A percentile compares a stretch with the other conserved stretches of the same genome.
Evolutionary conservation across 257 asterid species (phyloP).

Genomic region (Phtheirospermum japonicum): DNA sequence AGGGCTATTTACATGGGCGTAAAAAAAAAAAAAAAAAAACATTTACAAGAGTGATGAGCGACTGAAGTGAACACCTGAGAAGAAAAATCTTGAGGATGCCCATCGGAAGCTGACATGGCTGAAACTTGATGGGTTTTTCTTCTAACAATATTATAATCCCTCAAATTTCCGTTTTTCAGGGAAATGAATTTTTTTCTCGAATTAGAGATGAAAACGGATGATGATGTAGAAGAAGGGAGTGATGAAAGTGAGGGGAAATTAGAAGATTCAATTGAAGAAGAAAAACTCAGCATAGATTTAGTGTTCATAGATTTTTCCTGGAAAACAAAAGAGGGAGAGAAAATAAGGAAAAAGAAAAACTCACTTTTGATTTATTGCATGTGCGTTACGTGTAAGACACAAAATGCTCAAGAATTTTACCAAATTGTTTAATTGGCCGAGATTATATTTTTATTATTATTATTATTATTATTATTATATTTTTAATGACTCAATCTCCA

Average conservation of each 20-base stretch:
- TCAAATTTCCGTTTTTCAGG: slow-evolving; percentile 12
- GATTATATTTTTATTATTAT: too few relatives aligned
- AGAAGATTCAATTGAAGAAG: background rate
- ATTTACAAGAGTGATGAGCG: too few relatives aligned
- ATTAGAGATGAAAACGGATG: slow-evolving; percentile 28
- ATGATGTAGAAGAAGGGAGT: slow-evolving; percentile 24
- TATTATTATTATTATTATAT: too few relatives aligned
- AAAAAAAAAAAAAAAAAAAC: too few relatives aligned
- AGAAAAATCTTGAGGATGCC: slow-evolving; percentile 31
- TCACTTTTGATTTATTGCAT: too few relatives aligned
- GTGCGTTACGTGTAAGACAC: too few relatives aligned
- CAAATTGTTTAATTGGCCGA: too few relatives aligned
- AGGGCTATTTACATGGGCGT: too few relatives aligned
- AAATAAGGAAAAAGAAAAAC: too few relatives aligned
- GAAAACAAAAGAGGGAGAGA: too few relatives aligned
- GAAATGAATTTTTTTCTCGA: slow-evolving; percentile 26
- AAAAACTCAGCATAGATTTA: background rate
- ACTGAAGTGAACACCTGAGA: slow-evolving; percentile 40
- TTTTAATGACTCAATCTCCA: too few relatives aligned
- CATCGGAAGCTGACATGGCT: slow-evolving; percentile 43
- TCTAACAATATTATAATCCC: slow-evolving; percentile 21
- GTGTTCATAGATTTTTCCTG: background rate
- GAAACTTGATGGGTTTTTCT: slow-evolving; percentile 34
- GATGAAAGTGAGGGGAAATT: slow-evolving; percentile 24
- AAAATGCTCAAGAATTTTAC: too few relatives aligned